Conservation (phyloP, 768 basidiomycete genomes). For the Amanita fuliginea region DNA sequence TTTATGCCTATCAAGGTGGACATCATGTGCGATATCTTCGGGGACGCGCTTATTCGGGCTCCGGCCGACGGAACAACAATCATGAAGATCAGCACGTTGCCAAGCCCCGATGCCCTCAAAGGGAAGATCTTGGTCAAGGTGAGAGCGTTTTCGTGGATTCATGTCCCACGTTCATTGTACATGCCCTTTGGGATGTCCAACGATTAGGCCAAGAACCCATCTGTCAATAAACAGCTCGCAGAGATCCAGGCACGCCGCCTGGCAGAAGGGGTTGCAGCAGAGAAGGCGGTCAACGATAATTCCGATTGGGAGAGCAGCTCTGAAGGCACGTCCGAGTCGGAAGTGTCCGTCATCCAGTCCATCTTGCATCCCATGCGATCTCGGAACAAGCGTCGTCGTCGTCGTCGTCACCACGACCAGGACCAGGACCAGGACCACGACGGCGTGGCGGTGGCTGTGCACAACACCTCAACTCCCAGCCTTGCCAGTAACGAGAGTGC, state of each 20-base stretch:
- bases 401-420: too few species aligned
- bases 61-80: slow-evolving; percentile 26
- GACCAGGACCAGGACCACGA: too few species aligned
- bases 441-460: not conserved
- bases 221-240: slow-evolving; percentile 20
- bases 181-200: too few species aligned
- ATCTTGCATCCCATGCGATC: slow-evolving; percentile 21
- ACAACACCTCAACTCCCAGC: not conserved
- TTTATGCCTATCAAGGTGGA: slow-evolving; percentile 11
- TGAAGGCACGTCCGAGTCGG: not conserved
- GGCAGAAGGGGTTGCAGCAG: not conserved
- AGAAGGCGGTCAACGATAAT: slow-evolving; percentile 8
- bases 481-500: not conserved
- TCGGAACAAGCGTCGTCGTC: slow-evolving; percentile 8
- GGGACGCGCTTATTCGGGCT: slow-evolving; percentile 24
- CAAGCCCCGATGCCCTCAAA: slow-evolving; percentile 82
- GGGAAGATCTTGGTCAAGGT: slow-evolving; percentile 81
- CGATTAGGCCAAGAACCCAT: slow-evolving; percentile 68
- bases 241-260: slow-evolving; percentile 6
- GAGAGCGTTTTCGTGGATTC: not conserved
- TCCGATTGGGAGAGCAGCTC: slow-evolving; percentile 25
- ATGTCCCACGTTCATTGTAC: not conserved
- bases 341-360: slow-evolving; percentile 29
- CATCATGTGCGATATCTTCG: slow-evolving; percentile 37
- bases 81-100: slow-evolving; percentile 46